These are phyloP conservation scores for Beauveria sp. DNA, from an alignment of 2,329 filamentous ascomycete species.

Conservation along the genomic window DNA sequence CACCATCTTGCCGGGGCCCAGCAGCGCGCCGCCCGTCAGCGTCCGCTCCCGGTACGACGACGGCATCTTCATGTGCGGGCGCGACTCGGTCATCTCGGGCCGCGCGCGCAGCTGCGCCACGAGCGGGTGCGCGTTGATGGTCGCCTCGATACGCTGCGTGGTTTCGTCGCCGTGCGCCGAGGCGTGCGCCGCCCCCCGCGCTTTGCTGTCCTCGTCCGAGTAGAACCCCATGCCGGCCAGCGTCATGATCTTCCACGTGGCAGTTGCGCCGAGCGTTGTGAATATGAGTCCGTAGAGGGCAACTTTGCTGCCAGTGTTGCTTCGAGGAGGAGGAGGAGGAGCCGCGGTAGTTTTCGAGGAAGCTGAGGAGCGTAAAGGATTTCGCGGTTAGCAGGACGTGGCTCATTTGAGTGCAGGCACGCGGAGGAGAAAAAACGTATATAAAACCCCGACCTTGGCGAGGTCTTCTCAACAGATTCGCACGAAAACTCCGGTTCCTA, in stretches of 20 bases:
- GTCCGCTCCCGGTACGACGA: constrained; percentile 60
- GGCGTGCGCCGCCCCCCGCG: constrained; percentile 42
- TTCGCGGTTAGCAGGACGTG: not conserved
- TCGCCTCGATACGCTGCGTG: constrained; percentile 56
- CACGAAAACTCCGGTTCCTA: constrained; percentile 7
- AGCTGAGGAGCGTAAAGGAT: not conserved
- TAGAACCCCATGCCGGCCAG: constrained; percentile 31
- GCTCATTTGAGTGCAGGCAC: not conserved
- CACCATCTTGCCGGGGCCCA: constrained; percentile 66
- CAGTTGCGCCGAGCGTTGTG: constrained; percentile 24
- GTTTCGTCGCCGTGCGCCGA: constrained; percentile 43
- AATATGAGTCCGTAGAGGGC: constrained; percentile 25
- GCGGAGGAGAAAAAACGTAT: not conserved
- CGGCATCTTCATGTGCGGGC: constrained; percentile 85
- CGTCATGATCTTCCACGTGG: constrained; percentile 29
- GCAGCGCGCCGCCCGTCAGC: constrained; percentile 73
- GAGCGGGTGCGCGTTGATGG: constrained; percentile 71
- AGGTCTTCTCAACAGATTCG: not conserved
- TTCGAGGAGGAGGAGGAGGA: constrained; percentile 1
- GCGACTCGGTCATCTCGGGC: constrained; percentile 62
- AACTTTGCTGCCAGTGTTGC: constrained; percentile 18
- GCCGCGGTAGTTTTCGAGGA: not conserved
- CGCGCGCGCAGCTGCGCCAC: constrained; percentile 59
- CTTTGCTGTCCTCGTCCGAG: constrained; percentile 64
- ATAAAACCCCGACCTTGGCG: not conserved